Evolutionary conservation across 2,329 filamentous ascomycete species (phyloP), one percentile per base, ranked within the genome.

Genomic region (Lasiodiplodia citricola): DNA sequence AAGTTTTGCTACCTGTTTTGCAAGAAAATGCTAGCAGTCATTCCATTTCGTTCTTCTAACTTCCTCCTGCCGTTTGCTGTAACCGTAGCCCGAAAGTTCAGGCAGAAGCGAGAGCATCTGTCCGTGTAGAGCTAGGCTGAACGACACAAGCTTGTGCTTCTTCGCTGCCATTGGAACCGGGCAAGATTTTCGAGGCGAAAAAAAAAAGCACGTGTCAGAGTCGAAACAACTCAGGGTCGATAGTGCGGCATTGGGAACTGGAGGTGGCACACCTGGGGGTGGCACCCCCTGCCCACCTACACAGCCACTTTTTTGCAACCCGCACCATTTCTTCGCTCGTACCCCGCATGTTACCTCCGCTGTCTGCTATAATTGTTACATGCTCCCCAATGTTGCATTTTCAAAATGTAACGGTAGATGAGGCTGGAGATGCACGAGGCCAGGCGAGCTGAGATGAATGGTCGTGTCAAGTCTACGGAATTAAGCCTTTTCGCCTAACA

Each of bases 191-290:
- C n/a, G n/a, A 7, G 25, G 41, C 7, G 13, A 50, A 21, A 47
- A 18, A 44, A 18, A 44, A 44, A 18, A 4, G 8, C 18, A 47
- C 11, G n/a, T 21, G 44, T 47, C 18, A 47, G 44, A 47, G 44
- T 14, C 41, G 58, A 63, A 63, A 63, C 58, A 28, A 13, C 10
- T 4, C 7, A 11, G 44, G 18, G 23, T 21, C 14, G 23, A 31
- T 63, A 63, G 58, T 63, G 58, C 58, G 58, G 58, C 44, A 44
- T 14, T 63, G 44, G 41, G 51, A 10, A 28, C 58, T 21, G 47
- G 35, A n/a, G 55, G 38, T 16, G 31, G 21, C 21, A 23, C 55
- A 6, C 5, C 7, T 18, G 31, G 31, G 31, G 31, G 31, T 35
- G 31, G 31, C 31, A n/a, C 6, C 57, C 38, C 37, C 3, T 16